Conservation (phyloP, 2,329 filamentous ascomycete species). For the Penicillium sp. region DNA sequence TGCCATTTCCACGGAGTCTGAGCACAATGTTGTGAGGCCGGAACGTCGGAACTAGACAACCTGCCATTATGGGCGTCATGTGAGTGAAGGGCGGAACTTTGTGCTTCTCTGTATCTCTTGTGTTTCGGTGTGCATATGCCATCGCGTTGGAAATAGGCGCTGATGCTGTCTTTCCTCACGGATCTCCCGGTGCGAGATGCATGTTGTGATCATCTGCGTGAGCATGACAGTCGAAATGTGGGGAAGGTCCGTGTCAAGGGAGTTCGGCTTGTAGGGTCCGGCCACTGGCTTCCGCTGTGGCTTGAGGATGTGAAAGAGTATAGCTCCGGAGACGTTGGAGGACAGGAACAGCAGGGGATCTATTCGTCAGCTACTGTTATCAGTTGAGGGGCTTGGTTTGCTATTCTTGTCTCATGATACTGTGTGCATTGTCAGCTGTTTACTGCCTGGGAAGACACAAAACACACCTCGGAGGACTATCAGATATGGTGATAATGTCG, state of each 20-base stretch:
- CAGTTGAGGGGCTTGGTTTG: neutral
- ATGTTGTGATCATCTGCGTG: slow-evolving; percentile 6
- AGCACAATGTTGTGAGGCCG: slow-evolving; percentile 2
- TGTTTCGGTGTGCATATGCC: neutral
- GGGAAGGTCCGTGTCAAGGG: slow-evolving; percentile 1
- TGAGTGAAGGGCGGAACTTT: neutral
- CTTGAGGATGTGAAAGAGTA: neutral
- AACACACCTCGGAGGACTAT: neutral
- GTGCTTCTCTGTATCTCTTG: neutral
- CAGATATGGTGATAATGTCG: slow-evolving; percentile 8
- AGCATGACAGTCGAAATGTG: slow-evolving; percentile 3
- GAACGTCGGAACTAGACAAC: slow-evolving; percentile 8
- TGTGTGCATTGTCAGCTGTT: neutral
- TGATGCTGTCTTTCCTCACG: slow-evolving; percentile 4
- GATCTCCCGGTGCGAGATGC: slow-evolving; percentile 6
- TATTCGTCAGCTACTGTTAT: neutral
- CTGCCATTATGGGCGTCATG: slow-evolving; percentile 4
- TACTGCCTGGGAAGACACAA: neutral
- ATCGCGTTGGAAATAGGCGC: slow-evolving; percentile 4
- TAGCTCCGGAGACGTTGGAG: neutral
- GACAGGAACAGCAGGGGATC: neutral
- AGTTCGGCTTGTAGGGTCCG: neutral
- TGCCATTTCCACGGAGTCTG: neutral
- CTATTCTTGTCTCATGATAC: slow-evolving; percentile 3
- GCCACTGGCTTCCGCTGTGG: slow-evolving; percentile 5